A percentile compares a stretch with the other conserved stretches of the same genome.
phyloP scores from a whole-genome alignment of 192 early-diverging fungal species.

The Backusella australiensis region DNA sequence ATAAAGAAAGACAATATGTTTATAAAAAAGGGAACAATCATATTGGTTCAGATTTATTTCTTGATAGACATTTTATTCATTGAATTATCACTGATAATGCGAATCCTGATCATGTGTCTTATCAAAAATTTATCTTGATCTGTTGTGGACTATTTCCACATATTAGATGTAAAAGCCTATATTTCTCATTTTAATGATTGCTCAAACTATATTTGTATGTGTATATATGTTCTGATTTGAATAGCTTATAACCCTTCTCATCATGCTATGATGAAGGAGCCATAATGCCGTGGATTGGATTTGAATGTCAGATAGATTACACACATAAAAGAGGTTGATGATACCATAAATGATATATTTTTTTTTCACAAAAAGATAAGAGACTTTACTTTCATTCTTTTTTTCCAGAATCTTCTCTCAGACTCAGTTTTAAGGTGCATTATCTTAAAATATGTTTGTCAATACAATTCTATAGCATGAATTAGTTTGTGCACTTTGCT shows the following conservation, averaged over 20 bases:
- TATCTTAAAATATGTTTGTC: too few relatives aligned
- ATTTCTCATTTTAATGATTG: background rate
- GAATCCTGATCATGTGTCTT: background rate
- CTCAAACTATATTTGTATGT: background rate
- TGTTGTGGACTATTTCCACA: background rate
- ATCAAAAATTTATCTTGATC: background rate
- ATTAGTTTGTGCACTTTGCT: too few relatives aligned
- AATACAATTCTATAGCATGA: too few relatives aligned
- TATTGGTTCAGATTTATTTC: too few relatives aligned
- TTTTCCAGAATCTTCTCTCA: background rate
- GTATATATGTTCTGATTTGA: background rate
- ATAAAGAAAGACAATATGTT: too few relatives aligned
- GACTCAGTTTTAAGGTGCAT: too few relatives aligned
- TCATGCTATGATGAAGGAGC: background rate
- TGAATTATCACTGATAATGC: background rate
- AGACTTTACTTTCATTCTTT: background rate
- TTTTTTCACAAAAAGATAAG: background rate
- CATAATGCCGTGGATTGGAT: background rate
- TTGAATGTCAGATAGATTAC: background rate
- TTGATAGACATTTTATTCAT: too few relatives aligned
- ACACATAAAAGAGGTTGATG: too few relatives aligned
- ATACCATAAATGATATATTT: too few relatives aligned
- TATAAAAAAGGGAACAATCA: too few relatives aligned
- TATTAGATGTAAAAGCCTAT: background rate
- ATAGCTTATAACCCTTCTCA: too few relatives aligned